Percentiles rank a stretch among this genome's conserved stretches.
phyloP scores from a whole-genome alignment of 768 basidiomycete genomes.

The Lactarius sp. region DNA sequence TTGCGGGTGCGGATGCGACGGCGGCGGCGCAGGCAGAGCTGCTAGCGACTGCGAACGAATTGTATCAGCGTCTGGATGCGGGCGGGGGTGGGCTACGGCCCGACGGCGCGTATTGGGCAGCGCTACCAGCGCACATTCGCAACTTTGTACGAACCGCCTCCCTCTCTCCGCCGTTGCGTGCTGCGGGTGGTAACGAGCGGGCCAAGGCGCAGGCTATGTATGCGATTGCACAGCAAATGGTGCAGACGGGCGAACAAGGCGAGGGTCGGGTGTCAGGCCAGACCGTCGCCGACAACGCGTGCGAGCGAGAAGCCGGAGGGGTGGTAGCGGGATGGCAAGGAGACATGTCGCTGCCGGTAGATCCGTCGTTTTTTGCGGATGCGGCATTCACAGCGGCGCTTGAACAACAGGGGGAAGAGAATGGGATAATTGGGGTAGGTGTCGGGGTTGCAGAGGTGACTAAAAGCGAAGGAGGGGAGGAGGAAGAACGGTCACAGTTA shows the following conservation, averaged over 20 bases:
- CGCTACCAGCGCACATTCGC: slow-evolving; percentile 61
- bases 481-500: not conserved
- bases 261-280: slow-evolving; percentile 25
- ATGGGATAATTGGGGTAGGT: slow-evolving; percentile 30
- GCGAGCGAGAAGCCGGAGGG: slow-evolving; percentile 30
- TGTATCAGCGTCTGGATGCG: slow-evolving; percentile 37
- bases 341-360: slow-evolving; percentile 41
- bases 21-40: slow-evolving; percentile 37
- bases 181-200: slow-evolving; percentile 34
- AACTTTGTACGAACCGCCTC: slow-evolving; percentile 52
- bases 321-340: slow-evolving; percentile 38
- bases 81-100: slow-evolving; percentile 31
- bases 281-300: slow-evolving; percentile 28
- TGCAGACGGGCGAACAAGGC: slow-evolving; percentile 38
- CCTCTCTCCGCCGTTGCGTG: slow-evolving; percentile 30
- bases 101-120: slow-evolving; percentile 67
- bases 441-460: slow-evolving; percentile 30
- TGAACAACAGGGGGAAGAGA: slow-evolving; percentile 43
- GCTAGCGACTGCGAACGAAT: slow-evolving; percentile 45
- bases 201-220: slow-evolving; percentile 59
- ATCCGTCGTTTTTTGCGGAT: slow-evolving; percentile 50
- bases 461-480: slow-evolving; percentile 5
- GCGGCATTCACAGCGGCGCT: slow-evolving; percentile 48
- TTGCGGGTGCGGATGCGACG: slow-evolving; percentile 17
- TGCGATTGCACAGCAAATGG: slow-evolving; percentile 64